Percentiles rank a stretch among this genome's conserved stretches.
These are phyloP conservation scores for Rhodotorula sp. DNA, from an alignment of 1,284 basidiomycete genomes.

Conservation along the genomic window DNA sequence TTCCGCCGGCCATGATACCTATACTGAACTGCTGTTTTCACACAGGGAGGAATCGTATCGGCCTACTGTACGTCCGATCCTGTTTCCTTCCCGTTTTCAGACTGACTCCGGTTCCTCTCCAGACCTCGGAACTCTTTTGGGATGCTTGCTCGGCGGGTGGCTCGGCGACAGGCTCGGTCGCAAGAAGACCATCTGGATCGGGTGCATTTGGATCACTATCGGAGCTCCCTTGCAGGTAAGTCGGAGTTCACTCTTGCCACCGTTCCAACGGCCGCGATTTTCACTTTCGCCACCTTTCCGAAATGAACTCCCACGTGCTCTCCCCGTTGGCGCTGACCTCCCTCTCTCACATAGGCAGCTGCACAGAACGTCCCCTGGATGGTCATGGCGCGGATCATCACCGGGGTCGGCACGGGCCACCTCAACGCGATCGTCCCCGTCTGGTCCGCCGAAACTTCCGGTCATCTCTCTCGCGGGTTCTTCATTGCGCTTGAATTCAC, in stretches of 20 bases:
- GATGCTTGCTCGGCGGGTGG: constrained; percentile 7
- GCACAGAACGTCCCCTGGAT: constrained; percentile 7
- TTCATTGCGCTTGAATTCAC: constrained; percentile 10
- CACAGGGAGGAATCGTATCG: constrained; percentile 4
- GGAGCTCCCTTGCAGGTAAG: constrained; percentile 2
- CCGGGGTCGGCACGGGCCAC: constrained; percentile 7
- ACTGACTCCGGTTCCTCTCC: not conserved
- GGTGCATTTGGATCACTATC: not conserved
- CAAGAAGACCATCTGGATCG: constrained; percentile 10
- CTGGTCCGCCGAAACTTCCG: constrained; percentile 6
- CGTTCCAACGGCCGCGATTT: not conserved
- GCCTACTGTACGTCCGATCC: not conserved
- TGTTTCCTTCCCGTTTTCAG: not conserved
- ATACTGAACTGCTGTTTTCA: not conserved
- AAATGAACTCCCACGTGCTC: too few species aligned
- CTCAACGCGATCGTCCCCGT: constrained; percentile 9
- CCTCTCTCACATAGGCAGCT: not conserved
- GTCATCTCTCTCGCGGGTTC: constrained; percentile 6
- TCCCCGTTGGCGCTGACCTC: not conserved
- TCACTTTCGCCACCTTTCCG: not conserved
- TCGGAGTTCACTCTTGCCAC: not conserved
- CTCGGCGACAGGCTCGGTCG: constrained; percentile 8
- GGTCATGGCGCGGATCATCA: constrained; percentile 8
- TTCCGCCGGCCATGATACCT: not conserved
- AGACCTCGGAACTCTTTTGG: constrained; percentile 7